Evolutionary conservation across 2,329 filamentous ascomycete species (phyloP), one percentile per base, ranked within the genome.

Genomic region (Xylogone sp.): DNA sequence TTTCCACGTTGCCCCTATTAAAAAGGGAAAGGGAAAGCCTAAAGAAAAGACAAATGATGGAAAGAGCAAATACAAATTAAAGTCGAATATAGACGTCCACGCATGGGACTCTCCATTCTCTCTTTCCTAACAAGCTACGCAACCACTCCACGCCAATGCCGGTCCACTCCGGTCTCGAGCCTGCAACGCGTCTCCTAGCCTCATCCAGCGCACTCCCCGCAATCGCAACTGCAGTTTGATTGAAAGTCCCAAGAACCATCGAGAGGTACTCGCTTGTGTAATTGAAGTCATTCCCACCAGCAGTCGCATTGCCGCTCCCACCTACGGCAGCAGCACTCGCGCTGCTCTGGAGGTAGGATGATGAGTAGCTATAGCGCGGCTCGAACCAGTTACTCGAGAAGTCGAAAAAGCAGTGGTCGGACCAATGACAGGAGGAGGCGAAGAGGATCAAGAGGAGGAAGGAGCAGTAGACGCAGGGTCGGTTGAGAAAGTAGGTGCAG

Each of bases 391-490:
- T 90, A 63, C 85, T 88, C 60, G 77, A 68, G 67, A 97, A 88
- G 74, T 97, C 93, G 76, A 97, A 94, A 74, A 97, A 94, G 68
- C 89, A 94, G 49, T 85, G 84, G 68, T 92, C 88, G 59, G 87
- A 88, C 89, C 89, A 94, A 78, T 92, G 87, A 71, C 89, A 94
- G 21, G 87, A 91, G 21, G 91, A 95, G 59, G 92, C 81, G 75
- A 97, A 96, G 61, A 99, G 90, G 62, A 97, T 91, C 59, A 96
- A 81, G 46, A 99, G 89, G 49, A 99, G 87, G 56, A 97, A 85
- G 55, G 91, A 96, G 81, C 94, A 99, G 79, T 99, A 99, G 62
- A 96, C 87, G 75, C 94, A 99, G 49, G 94, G 94, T 50, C 93
- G 86, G 74, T 97, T 96, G 63, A 99, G 85, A 72, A 96, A 89